phyloP scores from a whole-genome alignment of 2,329 filamentous ascomycete genomes.

The Pyrenochaeta sp. region DNA sequence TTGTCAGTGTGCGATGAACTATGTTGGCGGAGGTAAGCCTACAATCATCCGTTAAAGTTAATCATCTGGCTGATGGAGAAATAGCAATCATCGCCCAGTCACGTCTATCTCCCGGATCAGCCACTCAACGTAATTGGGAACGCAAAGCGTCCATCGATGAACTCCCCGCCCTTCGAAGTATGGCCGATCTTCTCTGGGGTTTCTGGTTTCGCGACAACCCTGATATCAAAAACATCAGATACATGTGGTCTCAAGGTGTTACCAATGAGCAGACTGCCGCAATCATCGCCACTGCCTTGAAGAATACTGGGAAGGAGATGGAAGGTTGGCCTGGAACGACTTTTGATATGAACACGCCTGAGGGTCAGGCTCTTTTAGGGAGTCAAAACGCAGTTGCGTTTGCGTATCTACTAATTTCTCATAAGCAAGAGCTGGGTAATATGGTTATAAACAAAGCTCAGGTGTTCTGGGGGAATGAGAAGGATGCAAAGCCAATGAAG shows the following conservation, averaged over 20 bases:
- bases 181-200: constrained; percentile 31
- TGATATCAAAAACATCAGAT: constrained; percentile 16
- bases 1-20: no score
- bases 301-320: constrained; percentile 5
- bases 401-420: constrained; percentile 30
- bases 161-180: constrained; percentile 18
- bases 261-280: constrained; percentile 23
- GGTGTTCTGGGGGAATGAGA: no score
- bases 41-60: no score
- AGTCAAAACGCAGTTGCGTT: constrained; percentile 28
- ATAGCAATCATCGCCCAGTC: no score
- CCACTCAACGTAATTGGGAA: no score
- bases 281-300: constrained; percentile 21
- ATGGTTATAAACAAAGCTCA: constrained; percentile 25
- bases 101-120: no score
- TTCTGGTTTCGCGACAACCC: constrained; percentile 22
- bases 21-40: no score
- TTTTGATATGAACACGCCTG: constrained; percentile 18
- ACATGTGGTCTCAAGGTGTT: constrained; percentile 27
- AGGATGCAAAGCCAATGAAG: no score
- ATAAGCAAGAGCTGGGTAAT: constrained; percentile 23
- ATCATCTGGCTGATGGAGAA: no score
- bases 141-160: constrained; percentile 3
- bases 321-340: constrained; percentile 23
- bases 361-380: constrained; percentile 26